Evolutionary conservation across 2,329 filamentous ascomycete species (phyloP).

Genomic region (Nectriaceae sp.): DNA sequence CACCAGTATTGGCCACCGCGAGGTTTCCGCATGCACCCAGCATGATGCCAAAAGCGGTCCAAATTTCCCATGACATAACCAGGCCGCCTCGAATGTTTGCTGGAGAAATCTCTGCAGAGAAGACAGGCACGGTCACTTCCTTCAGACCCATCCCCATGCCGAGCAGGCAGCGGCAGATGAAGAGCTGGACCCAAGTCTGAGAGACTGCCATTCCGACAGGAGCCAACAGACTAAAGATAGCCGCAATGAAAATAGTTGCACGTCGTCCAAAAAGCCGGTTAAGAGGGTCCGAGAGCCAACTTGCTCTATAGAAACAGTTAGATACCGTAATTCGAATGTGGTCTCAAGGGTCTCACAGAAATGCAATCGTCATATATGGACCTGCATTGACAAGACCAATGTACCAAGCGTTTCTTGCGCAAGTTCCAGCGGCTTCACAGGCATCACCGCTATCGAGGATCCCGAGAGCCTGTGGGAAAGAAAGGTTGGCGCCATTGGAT

Average conservation of each 20-base stretch:
- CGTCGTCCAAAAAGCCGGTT: conserved; percentile 67
- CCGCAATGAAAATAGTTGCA: conserved; percentile 64
- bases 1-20: neutral
- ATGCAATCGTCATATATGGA: conserved; percentile 47
- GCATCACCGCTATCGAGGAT: conserved; percentile 31
- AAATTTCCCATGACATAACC: neutral
- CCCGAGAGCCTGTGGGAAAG: conserved; percentile 50
- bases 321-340: neutral
- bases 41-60: neutral
- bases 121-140: neutral
- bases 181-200: conserved; percentile 66
- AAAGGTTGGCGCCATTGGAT: conserved; percentile 60
- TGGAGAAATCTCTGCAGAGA: neutral
- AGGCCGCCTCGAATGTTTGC: neutral
- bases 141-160: conserved; percentile 37
- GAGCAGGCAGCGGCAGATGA: conserved; percentile 65
- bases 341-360: conserved; percentile 50
- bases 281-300: conserved; percentile 49
- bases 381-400: conserved; percentile 32
- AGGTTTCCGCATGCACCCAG: neutral
- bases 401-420: conserved; percentile 43
- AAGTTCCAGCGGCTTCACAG: conserved; percentile 3
- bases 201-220: conserved; percentile 36
- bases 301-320: conserved; percentile 1
- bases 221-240: conserved; percentile 46